phyloP scores from a whole-genome alignment of 768 basidiomycete genomes.

The Jaapia argillacea region DNA sequence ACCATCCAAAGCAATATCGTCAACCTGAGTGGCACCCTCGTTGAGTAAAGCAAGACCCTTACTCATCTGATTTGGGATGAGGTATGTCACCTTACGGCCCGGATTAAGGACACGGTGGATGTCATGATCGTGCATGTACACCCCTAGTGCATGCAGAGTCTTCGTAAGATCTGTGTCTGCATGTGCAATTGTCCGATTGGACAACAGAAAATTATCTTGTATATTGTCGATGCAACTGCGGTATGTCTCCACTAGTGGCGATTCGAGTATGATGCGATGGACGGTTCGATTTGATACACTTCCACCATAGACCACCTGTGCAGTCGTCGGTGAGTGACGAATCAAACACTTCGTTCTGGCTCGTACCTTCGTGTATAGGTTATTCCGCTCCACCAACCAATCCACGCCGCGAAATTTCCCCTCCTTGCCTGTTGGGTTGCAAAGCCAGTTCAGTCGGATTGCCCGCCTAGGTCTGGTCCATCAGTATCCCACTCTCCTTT shows the following conservation, averaged over 20 bases:
- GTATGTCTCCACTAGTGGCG: background rate
- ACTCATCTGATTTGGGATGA: background rate
- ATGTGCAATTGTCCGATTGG: background rate
- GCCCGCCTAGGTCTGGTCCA: slow-evolving; percentile 8
- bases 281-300: background rate
- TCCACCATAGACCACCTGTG: background rate
- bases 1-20: no score
- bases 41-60: background rate
- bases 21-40: no score
- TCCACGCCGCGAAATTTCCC: slow-evolving; percentile 1
- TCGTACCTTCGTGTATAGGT: slow-evolving; percentile 2
- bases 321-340: background rate
- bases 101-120: no score
- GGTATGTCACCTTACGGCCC: no score
- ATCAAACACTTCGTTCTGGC: background rate
- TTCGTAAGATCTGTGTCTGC: background rate
- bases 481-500: no score
- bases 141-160: background rate
- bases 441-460: slow-evolving; percentile 1
- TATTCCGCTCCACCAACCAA: slow-evolving; percentile 4
- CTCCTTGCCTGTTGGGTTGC: slow-evolving; percentile 4
- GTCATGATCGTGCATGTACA: background rate
- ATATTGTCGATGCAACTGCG: background rate
- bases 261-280: background rate
- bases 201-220: background rate